Evolutionary conservation across 179 eudicot species (phyloP), one percentile per base, ranked within the genome.

Genomic region (Monotropa hypopitys): DNA sequence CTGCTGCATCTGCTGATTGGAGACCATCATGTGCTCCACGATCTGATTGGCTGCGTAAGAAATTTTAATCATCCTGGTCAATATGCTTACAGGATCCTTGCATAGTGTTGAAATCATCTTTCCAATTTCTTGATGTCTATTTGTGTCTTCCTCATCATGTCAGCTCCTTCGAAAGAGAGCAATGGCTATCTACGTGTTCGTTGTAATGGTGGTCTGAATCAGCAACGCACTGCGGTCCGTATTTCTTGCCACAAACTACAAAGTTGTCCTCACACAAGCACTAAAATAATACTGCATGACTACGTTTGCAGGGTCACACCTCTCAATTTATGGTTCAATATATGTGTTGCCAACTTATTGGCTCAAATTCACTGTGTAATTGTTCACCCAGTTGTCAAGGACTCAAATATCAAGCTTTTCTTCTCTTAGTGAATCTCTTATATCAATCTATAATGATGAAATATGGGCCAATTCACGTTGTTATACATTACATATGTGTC

Each of bases 161-260:
- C 92, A 94, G 98, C 92, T 70, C 98, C 98, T 72, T 84, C 95
- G 47, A 78, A 72, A 75, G 85, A 87, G 75, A 88, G 86, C 69
- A 95, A 95, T 88, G 98, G 99, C 21, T 95, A 90, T 81, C 81
- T 95, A 56, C 90, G 95, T 50, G 97, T 95, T 84, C 95, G 95
- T 78, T 93, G 98, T 81, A 95, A 90, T 73, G 99, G 99, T 57
- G 99, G 98, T 74, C 84, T 95, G 61, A 93, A 93, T 88, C 99
- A 95, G 86, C 99, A 93, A 81, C 87, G 99, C 42, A 93, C 86
- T 77, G 98, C 97, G 87, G 99, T 95, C 77, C 69, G 91, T 80
- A 62, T 74, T 75, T 70, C 69, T 28, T 59, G 23, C 43, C 70
- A 68, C 18, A 12, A 9, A 20, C 16, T 12, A 20, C 42, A 33